Percentiles rank a stretch among this genome's conserved stretches.
These are phyloP conservation scores for Leishmania arabica DNA, from an alignment of 208 protist genomes.

Conservation along the genomic window DNA sequence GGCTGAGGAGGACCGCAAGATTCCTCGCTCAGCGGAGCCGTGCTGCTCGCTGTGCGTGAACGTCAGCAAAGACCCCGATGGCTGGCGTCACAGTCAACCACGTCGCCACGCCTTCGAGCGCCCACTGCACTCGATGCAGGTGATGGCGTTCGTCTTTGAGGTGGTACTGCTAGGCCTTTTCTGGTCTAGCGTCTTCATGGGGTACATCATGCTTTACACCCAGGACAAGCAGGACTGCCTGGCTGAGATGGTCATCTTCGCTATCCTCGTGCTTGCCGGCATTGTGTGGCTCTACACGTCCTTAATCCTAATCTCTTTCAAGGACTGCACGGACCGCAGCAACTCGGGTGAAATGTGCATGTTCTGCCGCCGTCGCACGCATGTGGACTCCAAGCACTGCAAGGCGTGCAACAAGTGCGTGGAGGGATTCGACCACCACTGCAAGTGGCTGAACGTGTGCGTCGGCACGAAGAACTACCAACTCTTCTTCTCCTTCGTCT, in stretches of 20 bases:
- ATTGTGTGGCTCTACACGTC: slow-evolving; percentile 26
- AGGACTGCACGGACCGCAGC: slow-evolving; percentile 55
- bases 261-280: slow-evolving; percentile 23
- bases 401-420: slow-evolving; percentile 92
- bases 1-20: slow-evolving; percentile 4
- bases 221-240: slow-evolving; percentile 36
- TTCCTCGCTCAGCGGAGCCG: slow-evolving; percentile 13
- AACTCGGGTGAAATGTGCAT: slow-evolving; percentile 61
- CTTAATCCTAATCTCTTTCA: slow-evolving; percentile 52
- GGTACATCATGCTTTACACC: slow-evolving; percentile 50
- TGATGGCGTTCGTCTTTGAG: slow-evolving; percentile 53
- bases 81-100: slow-evolving; percentile 48
- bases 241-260: slow-evolving; percentile 48
- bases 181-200: slow-evolving; percentile 47
- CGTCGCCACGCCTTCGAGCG: slow-evolving; percentile 67
- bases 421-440: slow-evolving; percentile 91
- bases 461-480: slow-evolving; percentile 84
- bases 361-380: slow-evolving; percentile 64
- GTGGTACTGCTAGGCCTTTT: slow-evolving; percentile 47
- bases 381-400: slow-evolving; percentile 81
- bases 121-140: slow-evolving; percentile 69
- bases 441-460: slow-evolving; percentile 93
- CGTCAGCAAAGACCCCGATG: slow-evolving; percentile 36
- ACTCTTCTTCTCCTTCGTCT: slow-evolving; percentile 69
- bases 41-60: slow-evolving; percentile 56